phyloP scores from a whole-genome alignment of 352 stramenopile species.

The Globisporangium cederbergense region DNA sequence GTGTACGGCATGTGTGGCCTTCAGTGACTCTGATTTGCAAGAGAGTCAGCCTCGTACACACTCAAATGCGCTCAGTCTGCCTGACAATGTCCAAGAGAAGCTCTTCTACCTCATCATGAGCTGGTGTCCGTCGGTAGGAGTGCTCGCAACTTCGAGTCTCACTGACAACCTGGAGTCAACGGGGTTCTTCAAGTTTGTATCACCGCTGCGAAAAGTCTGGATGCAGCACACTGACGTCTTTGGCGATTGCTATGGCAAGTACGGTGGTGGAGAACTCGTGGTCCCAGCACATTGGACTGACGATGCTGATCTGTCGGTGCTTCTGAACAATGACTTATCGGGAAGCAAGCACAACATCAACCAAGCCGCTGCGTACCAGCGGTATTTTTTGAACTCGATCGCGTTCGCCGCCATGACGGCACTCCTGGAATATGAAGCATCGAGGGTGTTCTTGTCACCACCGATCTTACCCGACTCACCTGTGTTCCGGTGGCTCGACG shows the following conservation, averaged over 20 bases:
- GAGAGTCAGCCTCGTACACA: neutral
- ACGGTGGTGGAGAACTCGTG: conserved; percentile 16
- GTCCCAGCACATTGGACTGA: conserved; percentile 56
- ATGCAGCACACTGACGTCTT: conserved; percentile 45
- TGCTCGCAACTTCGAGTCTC: conserved; percentile 28
- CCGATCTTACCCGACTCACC: conserved; percentile 17
- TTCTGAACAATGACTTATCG: neutral
- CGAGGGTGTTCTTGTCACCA: conserved; percentile 13
- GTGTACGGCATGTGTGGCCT: neutral
- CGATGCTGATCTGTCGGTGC: conserved; percentile 16
- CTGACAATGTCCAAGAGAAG: conserved; percentile 13
- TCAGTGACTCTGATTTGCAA: neutral
- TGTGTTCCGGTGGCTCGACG: conserved; percentile 50
- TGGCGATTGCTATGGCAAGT: conserved; percentile 18
- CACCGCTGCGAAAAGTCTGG: conserved; percentile 32
- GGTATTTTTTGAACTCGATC: conserved; percentile 29
- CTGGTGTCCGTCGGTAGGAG: conserved; percentile 45
- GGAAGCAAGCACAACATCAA: neutral
- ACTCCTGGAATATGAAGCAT: conserved; percentile 14
- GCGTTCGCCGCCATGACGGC: conserved; percentile 26
- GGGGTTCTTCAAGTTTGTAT: conserved; percentile 29
- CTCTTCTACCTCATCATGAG: conserved; percentile 35
- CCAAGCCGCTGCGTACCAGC: conserved; percentile 22
- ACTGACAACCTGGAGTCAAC: conserved; percentile 18
- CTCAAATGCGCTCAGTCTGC: neutral